Evolutionary conservation across 495 filamentous ascomycete genomes (phyloP).

Genomic region (Neurospora africana): DNA sequence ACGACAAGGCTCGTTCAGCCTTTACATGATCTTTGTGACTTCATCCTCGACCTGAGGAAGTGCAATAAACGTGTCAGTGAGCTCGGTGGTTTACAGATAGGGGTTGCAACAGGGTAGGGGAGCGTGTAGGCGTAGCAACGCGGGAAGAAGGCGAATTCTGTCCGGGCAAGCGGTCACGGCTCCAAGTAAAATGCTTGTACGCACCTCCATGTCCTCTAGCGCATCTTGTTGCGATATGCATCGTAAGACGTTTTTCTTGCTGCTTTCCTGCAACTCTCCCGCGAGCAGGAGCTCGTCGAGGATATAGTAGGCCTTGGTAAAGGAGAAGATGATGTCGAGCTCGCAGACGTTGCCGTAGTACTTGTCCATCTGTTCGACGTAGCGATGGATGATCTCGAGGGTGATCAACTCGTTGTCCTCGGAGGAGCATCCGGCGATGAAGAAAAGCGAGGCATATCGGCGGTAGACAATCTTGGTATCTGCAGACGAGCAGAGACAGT

Average conservation of each 20-base stretch:
- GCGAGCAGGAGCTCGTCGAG: slow-evolving; percentile 94
- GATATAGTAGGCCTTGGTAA: slow-evolving; percentile 86
- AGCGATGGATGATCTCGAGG: slow-evolving; percentile 95
- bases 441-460: slow-evolving; percentile 96
- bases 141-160: slow-evolving; percentile 2
- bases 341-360: slow-evolving; percentile 99
- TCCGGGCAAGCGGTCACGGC: neutral
- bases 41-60: slow-evolving; percentile 82
- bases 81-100: slow-evolving; percentile 9
- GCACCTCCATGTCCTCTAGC: slow-evolving; percentile 94
- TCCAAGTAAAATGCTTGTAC: slow-evolving; percentile 24
- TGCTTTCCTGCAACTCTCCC: slow-evolving; percentile 96
- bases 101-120: neutral
- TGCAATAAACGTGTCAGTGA: slow-evolving; percentile 46
- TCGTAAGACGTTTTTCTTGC: slow-evolving; percentile 94
- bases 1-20: slow-evolving; percentile 18
- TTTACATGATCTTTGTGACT: slow-evolving; percentile 90
- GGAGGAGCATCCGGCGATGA: slow-evolving; percentile 91
- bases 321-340: slow-evolving; percentile 97
- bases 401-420: slow-evolving; percentile 97
- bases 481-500: slow-evolving; percentile 26
- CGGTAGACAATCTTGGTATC: slow-evolving; percentile 98
- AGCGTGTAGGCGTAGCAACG: neutral
- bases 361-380: slow-evolving; percentile 99
- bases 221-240: slow-evolving; percentile 93